These are phyloP conservation scores for Aureobasidium sp. DNA, from an alignment of 2,329 filamentous ascomycete genomes.

Conservation along the genomic window DNA sequence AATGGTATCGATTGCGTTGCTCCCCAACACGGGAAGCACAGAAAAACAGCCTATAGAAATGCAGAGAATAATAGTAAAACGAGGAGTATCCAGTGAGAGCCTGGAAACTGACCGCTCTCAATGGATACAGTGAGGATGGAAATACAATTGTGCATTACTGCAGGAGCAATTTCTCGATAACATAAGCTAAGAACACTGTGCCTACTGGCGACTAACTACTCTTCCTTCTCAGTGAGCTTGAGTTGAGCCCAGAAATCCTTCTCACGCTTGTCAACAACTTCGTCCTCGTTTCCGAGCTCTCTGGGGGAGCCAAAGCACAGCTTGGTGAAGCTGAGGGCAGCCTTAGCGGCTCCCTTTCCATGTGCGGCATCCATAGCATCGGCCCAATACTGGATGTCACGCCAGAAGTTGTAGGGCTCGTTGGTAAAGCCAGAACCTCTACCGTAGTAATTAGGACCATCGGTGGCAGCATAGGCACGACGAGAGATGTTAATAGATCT, in stretches of 20 bases:
- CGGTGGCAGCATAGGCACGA: not conserved
- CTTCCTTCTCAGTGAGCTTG: not conserved
- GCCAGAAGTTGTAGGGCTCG: not conserved
- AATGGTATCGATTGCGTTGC: too few relatives aligned
- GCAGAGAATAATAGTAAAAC: too few relatives aligned
- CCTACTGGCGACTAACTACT: not conserved
- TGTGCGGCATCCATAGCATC: not conserved
- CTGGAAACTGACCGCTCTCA: too few relatives aligned
- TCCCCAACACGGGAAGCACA: too few relatives aligned
- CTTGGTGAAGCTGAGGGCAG: not conserved
- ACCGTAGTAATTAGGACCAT: too few relatives aligned
- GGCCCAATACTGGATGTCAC: not conserved
- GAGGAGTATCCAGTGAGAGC: too few relatives aligned
- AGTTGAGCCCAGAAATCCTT: not conserved
- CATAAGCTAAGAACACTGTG: not conserved
- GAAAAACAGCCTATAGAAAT: too few relatives aligned
- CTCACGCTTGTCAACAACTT: not conserved
- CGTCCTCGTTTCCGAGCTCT: not conserved
- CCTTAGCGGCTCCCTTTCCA: not conserved
- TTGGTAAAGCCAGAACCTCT: not conserved
- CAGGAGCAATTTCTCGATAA: too few relatives aligned
- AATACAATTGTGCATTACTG: too few relatives aligned
- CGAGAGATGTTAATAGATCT: not conserved
- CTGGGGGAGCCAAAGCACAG: not conserved
- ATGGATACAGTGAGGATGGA: too few relatives aligned